Percentiles rank a stretch among this genome's conserved stretches.
These are phyloP conservation scores for Pichia scutulata DNA, from an alignment of 805 yeast genomes.

Conservation along the genomic window DNA sequence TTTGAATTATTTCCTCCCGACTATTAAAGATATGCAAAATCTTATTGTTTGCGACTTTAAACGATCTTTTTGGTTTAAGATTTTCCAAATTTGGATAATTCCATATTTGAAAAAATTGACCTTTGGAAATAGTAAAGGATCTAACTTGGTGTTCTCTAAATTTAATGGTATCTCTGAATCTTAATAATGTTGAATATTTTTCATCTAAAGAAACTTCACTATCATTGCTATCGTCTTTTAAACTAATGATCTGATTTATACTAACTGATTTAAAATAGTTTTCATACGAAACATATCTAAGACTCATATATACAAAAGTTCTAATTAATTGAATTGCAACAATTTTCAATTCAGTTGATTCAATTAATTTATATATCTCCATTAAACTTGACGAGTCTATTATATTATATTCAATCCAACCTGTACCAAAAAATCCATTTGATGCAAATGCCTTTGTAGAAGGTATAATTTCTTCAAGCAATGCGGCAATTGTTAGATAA, in stretches of 20 bases:
- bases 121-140: constrained; percentile 4
- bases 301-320: constrained; percentile 2
- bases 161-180: background rate
- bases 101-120: constrained; percentile 5
- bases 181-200: background rate
- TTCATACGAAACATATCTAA: background rate
- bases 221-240: background rate
- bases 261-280: background rate
- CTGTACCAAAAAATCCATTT: constrained; percentile 7
- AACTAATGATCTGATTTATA: background rate
- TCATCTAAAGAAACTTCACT: background rate
- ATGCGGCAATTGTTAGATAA: constrained; percentile 2
- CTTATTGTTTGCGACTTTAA: background rate
- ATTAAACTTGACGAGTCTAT: background rate
- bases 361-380: constrained; percentile 1
- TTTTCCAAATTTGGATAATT: constrained; percentile 2
- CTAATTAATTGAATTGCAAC: constrained; percentile 6
- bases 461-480: constrained; percentile 7
- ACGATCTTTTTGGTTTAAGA: background rate
- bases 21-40: background rate
- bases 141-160: constrained; percentile 2
- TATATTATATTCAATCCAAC: background rate
- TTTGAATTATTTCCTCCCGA: constrained; percentile 1
- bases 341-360: background rate
- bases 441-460: constrained; percentile 4